Evolutionary conservation across 2,329 filamentous ascomycete species (phyloP).

Genomic region (Boeremia exigua): DNA sequence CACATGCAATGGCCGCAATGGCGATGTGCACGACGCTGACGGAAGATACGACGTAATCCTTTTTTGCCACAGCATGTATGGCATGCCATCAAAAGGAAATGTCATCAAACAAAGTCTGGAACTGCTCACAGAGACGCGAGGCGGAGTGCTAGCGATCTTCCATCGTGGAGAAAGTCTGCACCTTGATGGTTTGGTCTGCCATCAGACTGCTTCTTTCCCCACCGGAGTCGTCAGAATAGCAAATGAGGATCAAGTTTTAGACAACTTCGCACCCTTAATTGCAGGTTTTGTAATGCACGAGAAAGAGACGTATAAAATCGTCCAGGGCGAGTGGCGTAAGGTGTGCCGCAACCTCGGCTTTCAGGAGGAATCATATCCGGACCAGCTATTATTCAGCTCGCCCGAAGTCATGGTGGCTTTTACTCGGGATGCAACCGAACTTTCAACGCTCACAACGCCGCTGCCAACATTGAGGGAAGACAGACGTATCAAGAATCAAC

Average conservation of each 20-base stretch:
- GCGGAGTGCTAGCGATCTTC: not conserved
- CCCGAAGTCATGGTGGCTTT: not conserved
- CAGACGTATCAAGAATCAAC: constrained; percentile 57
- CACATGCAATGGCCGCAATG: not conserved
- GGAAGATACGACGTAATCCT: constrained; percentile 62
- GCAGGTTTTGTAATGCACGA: not conserved
- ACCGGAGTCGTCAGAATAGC: not conserved
- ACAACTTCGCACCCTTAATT: not conserved
- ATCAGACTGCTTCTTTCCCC: not conserved
- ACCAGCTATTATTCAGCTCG: not conserved
- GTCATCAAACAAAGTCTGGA: constrained; percentile 57
- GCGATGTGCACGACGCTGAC: constrained; percentile 5
- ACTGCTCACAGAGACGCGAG: constrained; percentile 50
- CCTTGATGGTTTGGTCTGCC: not conserved
- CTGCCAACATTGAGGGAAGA: constrained; percentile 47
- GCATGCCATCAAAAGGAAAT: constrained; percentile 58
- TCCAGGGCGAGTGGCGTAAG: not conserved
- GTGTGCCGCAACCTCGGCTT: not conserved
- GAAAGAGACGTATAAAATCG: not conserved
- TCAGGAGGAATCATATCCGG: not conserved
- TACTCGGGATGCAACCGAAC: not conserved
- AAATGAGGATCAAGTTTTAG: not conserved
- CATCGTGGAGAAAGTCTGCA: not conserved
- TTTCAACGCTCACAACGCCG: constrained; percentile 47
- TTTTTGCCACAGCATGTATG: constrained; percentile 71